phyloP scores from a whole-genome alignment of 352 stramenopile species.

The Phytophthora citrophthora region DNA sequence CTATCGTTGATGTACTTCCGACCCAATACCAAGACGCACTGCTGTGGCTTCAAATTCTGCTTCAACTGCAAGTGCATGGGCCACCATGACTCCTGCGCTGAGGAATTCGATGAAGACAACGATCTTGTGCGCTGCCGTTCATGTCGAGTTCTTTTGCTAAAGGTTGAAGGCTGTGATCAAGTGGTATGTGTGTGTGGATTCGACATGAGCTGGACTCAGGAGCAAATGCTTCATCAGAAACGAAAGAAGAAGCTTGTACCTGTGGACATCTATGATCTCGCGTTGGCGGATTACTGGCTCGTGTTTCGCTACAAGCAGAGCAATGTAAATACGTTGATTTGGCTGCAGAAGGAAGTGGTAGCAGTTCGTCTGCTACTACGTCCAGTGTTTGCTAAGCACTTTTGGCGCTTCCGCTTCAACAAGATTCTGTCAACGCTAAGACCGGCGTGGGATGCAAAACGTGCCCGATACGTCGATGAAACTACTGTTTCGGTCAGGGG shows the following conservation, averaged over 20 bases:
- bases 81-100: constrained; percentile 36
- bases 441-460: background rate
- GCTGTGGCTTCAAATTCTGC: constrained; percentile 49
- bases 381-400: background rate
- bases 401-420: constrained; percentile 24
- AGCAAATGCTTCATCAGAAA: constrained; percentile 22
- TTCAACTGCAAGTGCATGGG: constrained; percentile 58
- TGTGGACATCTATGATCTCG: constrained; percentile 39
- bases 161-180: constrained; percentile 56
- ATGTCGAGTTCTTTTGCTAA: constrained; percentile 53
- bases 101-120: constrained; percentile 29
- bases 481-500: constrained; percentile 5
- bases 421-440: constrained; percentile 10
- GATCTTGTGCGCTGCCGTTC: constrained; percentile 48
- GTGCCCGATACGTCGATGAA: background rate
- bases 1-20: constrained; percentile 42
- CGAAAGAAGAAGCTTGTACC: constrained; percentile 27
- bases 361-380: background rate
- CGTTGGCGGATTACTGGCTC: constrained; percentile 17
- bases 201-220: constrained; percentile 44
- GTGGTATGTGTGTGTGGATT: constrained; percentile 58
- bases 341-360: constrained; percentile 4
- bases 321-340: background rate
- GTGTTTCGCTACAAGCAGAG: background rate
- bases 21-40: constrained; percentile 39